Evolutionary conservation across 176 grass and related monocot species (phyloP), one percentile per base, ranked within the genome.

Genomic region (Poa annua): DNA sequence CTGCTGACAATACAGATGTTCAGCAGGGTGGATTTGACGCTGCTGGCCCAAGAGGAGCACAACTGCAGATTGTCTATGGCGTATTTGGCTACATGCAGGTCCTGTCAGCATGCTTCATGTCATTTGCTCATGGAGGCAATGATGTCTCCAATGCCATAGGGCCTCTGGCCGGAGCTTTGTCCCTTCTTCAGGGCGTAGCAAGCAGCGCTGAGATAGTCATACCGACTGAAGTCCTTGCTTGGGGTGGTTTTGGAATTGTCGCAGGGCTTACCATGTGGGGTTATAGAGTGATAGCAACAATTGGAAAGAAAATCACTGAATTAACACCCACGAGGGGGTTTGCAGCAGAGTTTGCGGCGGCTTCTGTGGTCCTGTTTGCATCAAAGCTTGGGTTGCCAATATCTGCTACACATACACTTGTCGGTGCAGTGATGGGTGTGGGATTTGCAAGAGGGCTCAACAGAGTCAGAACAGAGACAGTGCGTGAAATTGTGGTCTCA

Each of bases 31-130:
- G 96, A 81, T 87, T 99, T 3, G 71, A 94, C 64, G 42, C 96
- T 52, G 86, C 89, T 72, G 96, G 96, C 20, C 93, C 91, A 21
- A 96, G 71, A 54, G 96, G 96, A 53, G 93, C 93, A 66, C 96
- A 99, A 83, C 68, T 99, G 55, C 87, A 99, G 86, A 99, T 99
- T 44, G 96, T 99, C 19, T 99, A 99, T 17, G 81, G 93, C 12
- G 91, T 99, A 36, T 96, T 99, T 64, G 93, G 93, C 47, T 93
- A 99, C 85, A 92, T 99, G 96, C 96, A 99, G 77, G 84, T 99
- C 47, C 68, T 99, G 64, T 99, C 96, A 56, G 96, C 96, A 76
- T 99, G 96, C 76, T 99, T 99, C 91, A 99, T 99, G 96, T 99
- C 96, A 69, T 96, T 99, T 54, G 93, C 93, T 73, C 96, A 99